A percentile compares a stretch with the other conserved stretches of the same genome.
Conservation (phyloP, 1,139 yeast species). For the Wickerhamomyces sp. region DNA sequence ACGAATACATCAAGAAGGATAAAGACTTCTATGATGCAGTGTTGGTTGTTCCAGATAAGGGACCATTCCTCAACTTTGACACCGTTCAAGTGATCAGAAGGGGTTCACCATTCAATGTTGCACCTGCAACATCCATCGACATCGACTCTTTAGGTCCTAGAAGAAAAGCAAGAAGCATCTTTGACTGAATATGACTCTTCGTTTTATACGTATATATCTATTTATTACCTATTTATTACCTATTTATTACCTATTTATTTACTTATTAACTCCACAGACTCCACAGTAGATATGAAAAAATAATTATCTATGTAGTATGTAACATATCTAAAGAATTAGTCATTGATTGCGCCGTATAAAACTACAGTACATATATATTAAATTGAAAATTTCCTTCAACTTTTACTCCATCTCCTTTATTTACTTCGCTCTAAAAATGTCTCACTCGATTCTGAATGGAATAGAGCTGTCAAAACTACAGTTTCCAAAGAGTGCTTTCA, state of each 20-base stretch:
- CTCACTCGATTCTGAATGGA: conserved; percentile 38
- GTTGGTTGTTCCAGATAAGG: not conserved
- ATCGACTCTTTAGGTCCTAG: conserved; percentile 3
- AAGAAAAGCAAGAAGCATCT: conserved; percentile 4
- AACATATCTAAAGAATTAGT: too few species aligned
- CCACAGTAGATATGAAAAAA: conserved; percentile 50
- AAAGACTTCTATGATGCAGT: conserved; percentile 1
- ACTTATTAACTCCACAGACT: not conserved
- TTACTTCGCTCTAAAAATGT: conserved; percentile 37
- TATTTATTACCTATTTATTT: conserved; percentile 2
- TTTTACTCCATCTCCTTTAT: conserved; percentile 9
- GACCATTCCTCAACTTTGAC: conserved; percentile 1
- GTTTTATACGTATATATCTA: not conserved
- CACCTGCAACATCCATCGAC: not conserved
- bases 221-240: not conserved
- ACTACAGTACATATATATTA: too few species aligned
- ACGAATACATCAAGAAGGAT: not conserved
- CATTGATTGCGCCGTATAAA: not conserved
- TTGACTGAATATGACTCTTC: not conserved
- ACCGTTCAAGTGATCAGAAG: conserved; percentile 16
- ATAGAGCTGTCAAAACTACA: not conserved
- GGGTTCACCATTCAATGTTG: conserved; percentile 3
- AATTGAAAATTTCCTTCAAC: not conserved
- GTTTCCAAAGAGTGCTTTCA: not conserved
- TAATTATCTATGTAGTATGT: conserved; percentile 76